Evolutionary conservation across 306 rosid genomes (phyloP), one percentile per base, ranked within the genome.

Genomic region (Fragaria ananassa): DNA sequence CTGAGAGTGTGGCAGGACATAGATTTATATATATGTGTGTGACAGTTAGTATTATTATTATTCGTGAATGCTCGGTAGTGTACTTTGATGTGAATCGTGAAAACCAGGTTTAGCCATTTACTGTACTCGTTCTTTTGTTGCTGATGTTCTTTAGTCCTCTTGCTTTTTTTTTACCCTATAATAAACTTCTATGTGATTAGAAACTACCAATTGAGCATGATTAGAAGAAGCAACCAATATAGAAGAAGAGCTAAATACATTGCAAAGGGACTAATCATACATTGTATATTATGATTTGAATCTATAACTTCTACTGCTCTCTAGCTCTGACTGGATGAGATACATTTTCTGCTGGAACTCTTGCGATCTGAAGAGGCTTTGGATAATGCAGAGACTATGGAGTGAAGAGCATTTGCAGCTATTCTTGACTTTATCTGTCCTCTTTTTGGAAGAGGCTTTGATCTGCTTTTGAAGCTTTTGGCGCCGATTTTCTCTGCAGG

Each of bases 351-450:
- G 76, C 68, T 12, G 51, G 35, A 34, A 18, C 50, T 46, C 27
- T 68, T 64, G 57, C 42, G 57, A 49, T 73, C 80, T 18, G 77
- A 80, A 69, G 77, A 61, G 60, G 80, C 82, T 44, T 70, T 60
- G 44, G 80, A 84, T 29, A 84, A 76, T 69, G 70, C 77, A 29
- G 81, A 83, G 51, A 68, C 81, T 37, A 83, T 65, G 8, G 65
- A 83, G 68, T 73, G 84, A 57, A 83, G 68, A 56, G 80, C 84
- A 68, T 79, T 60, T 23, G 80, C 74, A 17, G 80, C 84, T 23
- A 84, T 80, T 56, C 71, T 80, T 13, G 74, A 61, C 61, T 84
- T 84, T 47, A 80, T 73, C 71, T 69, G 83, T 15, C 83, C 87
- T 75, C 89, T 70, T 68, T 68, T 71, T 37, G 88, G 77, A 45